These are phyloP conservation scores for Aspergillus sojae DNA, from an alignment of 2,329 filamentous ascomycete genomes.

Conservation along the genomic window DNA sequence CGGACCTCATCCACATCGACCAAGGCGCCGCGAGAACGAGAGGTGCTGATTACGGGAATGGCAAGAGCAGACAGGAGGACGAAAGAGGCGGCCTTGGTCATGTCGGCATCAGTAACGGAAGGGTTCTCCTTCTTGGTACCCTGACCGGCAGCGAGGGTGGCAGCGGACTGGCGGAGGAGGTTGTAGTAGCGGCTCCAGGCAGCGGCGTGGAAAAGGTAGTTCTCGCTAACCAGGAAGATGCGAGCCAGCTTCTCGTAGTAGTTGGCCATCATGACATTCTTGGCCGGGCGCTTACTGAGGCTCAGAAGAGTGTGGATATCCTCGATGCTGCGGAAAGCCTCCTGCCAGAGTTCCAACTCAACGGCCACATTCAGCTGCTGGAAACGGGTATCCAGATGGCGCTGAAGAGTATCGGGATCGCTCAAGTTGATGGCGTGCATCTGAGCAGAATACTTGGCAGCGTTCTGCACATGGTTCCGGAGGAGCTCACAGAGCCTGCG, in stretches of 20 bases:
- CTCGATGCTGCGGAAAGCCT: conserved; percentile 98
- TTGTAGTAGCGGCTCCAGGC: conserved; percentile 98
- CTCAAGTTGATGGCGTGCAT: conserved; percentile 99
- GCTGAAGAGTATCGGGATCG: conserved; percentile 94
- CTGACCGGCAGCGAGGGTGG: conserved; percentile 79
- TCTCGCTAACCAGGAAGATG: conserved; percentile 98
- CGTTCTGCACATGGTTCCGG: conserved; percentile 97
- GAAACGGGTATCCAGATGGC: conserved; percentile 96
- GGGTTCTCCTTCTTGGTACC: conserved; percentile 95
- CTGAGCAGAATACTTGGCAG: conserved; percentile 97
- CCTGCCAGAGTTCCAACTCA: conserved; percentile 97
- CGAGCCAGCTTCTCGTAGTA: conserved; percentile 99
- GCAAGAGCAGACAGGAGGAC: conserved; percentile 91
- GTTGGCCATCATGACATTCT: conserved; percentile 99
- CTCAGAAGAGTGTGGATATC: conserved; percentile 97
- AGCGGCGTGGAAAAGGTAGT: conserved; percentile 98
- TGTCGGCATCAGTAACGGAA: conserved; percentile 81
- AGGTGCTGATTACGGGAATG: conserved; percentile 99
- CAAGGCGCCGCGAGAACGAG: conserved; percentile 90
- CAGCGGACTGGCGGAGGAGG: conserved; percentile 86
- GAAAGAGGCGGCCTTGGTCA: conserved; percentile 93
- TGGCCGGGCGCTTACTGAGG: conserved; percentile 95
- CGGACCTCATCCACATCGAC: conserved; percentile 95
- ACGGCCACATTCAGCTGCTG: conserved; percentile 98
- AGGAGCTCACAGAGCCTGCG: conserved; percentile 96